Base-by-base conservation (phyloP, 208 protist species). In the Leishmania turanica region DNA sequence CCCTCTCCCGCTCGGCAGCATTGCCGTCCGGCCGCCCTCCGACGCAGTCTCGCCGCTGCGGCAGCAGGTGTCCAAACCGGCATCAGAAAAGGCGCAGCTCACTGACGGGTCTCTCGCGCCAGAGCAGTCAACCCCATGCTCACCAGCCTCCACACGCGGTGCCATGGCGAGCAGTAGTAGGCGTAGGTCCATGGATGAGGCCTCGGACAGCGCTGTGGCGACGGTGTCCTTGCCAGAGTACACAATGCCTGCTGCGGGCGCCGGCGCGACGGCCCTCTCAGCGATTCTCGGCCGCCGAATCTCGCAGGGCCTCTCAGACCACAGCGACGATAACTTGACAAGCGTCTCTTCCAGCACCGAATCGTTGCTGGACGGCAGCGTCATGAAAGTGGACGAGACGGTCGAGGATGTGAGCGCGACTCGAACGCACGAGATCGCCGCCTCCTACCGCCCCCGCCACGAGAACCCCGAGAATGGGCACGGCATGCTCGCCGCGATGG, bases 321-420 rank as follows among this genome's bases (percentile, higher is more conserved):
- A 27, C 31, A 56, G 78, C 24, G 24, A 47, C 19, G 77, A 82
- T 27, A 65, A 76, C 37, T 62, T 85, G 45, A 66, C 77, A 7
- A 72, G 62, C 40, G 82, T 82, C 34, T 85, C 82, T 31, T 85
- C 82, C 24, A 85, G 72, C 77, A 85, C 82, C 51, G 62, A 21
- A 17, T 78, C 73, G 6, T 85, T 77, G 13, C 51, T 27, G 21
- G 45, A 37, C 31, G 11, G 73, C n/a, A 72, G 73, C 66, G 75
- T 47, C 37, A 37, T 54, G 17, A 47, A 21, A 7, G 40, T 9
- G 3, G 75, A 40, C 51, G 74, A 81, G n/a, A 37, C 37, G 1
- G 27, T 40, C 27, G 8, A 37, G 62, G 34, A 8, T 1, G 7
- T 24, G n/a, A 42, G 34, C 76, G 53, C 15, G 60, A 15, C 34